Evolutionary conservation across 805 yeast species (phyloP).

Genomic region (Lachancea dasiensis): DNA sequence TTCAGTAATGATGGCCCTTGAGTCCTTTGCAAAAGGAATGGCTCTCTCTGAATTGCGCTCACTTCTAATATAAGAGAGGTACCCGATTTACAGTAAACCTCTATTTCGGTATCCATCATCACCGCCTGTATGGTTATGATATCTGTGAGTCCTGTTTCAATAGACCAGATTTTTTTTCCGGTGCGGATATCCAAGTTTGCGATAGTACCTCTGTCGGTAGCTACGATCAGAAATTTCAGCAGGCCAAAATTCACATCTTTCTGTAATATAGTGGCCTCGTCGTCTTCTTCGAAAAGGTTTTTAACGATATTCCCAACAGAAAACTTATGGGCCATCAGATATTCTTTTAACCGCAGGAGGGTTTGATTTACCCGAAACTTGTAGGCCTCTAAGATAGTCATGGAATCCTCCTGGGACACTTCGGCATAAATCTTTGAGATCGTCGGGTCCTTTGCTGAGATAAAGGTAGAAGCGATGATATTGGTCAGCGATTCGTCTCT

Average conservation of each 20-base stretch:
- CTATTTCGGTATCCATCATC: constrained; percentile 15
- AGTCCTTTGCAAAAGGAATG: neutral
- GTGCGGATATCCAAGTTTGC: constrained; percentile 39
- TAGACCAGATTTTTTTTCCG: constrained; percentile 39
- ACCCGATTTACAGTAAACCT: constrained; percentile 31
- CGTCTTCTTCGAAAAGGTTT: constrained; percentile 16
- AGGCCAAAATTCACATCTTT: constrained; percentile 40
- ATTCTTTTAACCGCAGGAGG: constrained; percentile 15
- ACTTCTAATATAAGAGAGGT: constrained; percentile 16
- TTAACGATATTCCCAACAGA: constrained; percentile 12
- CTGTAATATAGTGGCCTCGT: constrained; percentile 8
- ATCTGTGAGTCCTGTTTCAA: constrained; percentile 20
- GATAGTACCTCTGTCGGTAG: constrained; percentile 38
- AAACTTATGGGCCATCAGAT: constrained; percentile 14
- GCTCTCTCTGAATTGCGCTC: constrained; percentile 4
- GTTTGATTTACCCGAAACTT: constrained; percentile 23
- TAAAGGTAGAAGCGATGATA: constrained; percentile 31
- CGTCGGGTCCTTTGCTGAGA: constrained; percentile 18
- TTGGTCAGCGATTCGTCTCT: constrained; percentile 40
- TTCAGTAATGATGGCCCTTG: neutral
- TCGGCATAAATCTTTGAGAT: constrained; percentile 17
- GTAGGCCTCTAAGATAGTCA: constrained; percentile 23
- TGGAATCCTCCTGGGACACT: constrained; percentile 16
- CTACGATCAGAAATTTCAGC: constrained; percentile 37
- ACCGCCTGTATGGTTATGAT: constrained; percentile 22